Evolutionary conservation across 2,329 filamentous ascomycete species (phyloP).

Genomic region (Penicillium concentricum): DNA sequence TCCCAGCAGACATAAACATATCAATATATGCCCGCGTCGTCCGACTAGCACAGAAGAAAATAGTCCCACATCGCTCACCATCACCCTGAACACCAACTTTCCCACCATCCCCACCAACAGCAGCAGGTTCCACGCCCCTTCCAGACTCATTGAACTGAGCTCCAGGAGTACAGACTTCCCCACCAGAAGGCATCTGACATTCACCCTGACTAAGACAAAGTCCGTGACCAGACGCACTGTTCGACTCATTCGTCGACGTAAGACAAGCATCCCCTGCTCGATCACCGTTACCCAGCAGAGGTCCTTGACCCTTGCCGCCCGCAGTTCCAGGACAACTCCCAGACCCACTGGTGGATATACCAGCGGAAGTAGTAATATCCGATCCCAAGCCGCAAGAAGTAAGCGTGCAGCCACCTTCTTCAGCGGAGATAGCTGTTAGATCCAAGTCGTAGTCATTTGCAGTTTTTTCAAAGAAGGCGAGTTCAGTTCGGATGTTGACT

Average conservation of each 20-base stretch:
- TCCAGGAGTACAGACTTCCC: conserved; percentile 11
- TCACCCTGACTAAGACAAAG: conserved; percentile 21
- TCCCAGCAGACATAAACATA: conserved; percentile 58
- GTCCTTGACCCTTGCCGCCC: conserved; percentile 27
- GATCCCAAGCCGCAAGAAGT: conserved; percentile 5
- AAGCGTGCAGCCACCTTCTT: conserved; percentile 35
- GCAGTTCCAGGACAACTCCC: conserved; percentile 19
- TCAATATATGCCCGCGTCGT: conserved; percentile 58
- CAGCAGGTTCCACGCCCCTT: not conserved
- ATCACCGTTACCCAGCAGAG: not conserved
- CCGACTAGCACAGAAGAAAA: conserved; percentile 38
- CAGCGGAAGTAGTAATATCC: conserved; percentile 14
- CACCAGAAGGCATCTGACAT: conserved; percentile 20
- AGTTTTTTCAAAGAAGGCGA: conserved; percentile 66
- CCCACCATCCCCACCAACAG: not conserved
- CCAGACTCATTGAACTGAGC: not conserved
- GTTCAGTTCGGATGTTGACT: conserved; percentile 65
- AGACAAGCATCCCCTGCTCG: not conserved
- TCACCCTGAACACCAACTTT: not conserved
- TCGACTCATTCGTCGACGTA: not conserved
- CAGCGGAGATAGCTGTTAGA: conserved; percentile 43
- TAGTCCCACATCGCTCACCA: conserved; percentile 11
- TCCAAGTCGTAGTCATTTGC: conserved; percentile 60
- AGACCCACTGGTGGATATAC: conserved; percentile 19
- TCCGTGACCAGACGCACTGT: conserved; percentile 9